Evolutionary conservation across 73 alveolate species (phyloP), one percentile per base, ranked within the genome.

Genomic region (Paramecium octaurelia): DNA sequence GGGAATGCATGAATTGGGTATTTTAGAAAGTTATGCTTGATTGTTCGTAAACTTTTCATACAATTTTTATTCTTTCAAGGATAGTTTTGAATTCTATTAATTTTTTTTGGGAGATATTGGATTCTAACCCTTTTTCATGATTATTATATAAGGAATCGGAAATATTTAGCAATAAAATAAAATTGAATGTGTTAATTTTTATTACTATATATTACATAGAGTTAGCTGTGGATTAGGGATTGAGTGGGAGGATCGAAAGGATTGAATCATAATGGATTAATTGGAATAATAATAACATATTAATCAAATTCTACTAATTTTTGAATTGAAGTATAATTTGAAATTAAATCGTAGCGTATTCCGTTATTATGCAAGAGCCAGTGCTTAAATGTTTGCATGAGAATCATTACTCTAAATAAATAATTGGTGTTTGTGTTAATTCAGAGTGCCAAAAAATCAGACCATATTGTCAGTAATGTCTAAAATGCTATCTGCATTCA

Each of bases 361-460:
- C 50, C 84, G 84, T 64, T 64, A 64, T 54, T 18, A 64, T 64
- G 84, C 46, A 64, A 64, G 84, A 64, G 27, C 84, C 84, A 27
- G 23, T 64, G 46, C 84, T 64, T 34, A 27, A 64, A 34, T 64
- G 84, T 34, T 34, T 64, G 6, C 46, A 64, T 16, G 84, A 64
- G 31, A 64, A 64, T 34, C 84, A 64, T 64, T 34, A 64, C 84
- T 64, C 50, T 24, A 64, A 64, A 64, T 34, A 64, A 64, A 64
- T 64, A 31, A 64, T 64, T 34, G 84, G 84, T 31, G 84, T 64
- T 11, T 64, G 84, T 34, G 84, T 64, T 64, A 64, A 64, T 64
- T 27, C 42, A 64, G 50, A 64, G 0, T 64, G 84, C 84, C 14
- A 27, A 27, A 64, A 64, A 24, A 64, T 64, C 24, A 64, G 84